These are phyloP conservation scores for Rubroboletus satanas DNA, from an alignment of 768 basidiomycete genomes.

Conservation along the genomic window DNA sequence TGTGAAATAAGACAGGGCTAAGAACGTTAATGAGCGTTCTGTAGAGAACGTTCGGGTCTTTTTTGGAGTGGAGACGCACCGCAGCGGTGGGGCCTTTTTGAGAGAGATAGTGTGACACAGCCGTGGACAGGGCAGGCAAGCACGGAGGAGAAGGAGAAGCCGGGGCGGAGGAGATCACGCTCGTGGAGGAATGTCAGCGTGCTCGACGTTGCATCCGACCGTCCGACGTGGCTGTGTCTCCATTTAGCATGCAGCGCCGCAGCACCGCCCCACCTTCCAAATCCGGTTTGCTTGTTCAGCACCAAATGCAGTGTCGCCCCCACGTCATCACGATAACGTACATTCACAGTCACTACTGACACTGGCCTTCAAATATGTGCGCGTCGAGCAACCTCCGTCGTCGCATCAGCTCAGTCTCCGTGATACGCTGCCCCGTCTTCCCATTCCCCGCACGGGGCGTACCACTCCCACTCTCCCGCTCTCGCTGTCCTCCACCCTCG, in stretches of 20 bases:
- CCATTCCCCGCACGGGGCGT: conserved; percentile 32
- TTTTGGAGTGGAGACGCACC: conserved; percentile 13
- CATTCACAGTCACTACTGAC: not conserved
- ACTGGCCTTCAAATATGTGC: conserved; percentile 49
- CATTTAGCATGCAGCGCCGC: conserved; percentile 34
- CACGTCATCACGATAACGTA: not conserved
- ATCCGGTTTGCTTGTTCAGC: conserved; percentile 16
- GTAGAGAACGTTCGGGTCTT: conserved; percentile 21
- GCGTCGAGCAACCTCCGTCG: conserved; percentile 74
- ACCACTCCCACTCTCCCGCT: conserved; percentile 27
- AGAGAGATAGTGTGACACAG: conserved; percentile 14
- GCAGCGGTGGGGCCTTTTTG: conserved; percentile 15
- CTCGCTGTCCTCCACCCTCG: conserved; percentile 9
- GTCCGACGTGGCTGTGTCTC: conserved; percentile 33
- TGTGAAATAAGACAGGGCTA: conserved; percentile 26
- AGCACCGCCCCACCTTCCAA: conserved; percentile 29
- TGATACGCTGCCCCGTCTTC: conserved; percentile 63
- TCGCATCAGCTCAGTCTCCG: conserved; percentile 75
- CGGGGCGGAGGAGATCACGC: conserved; percentile 11
- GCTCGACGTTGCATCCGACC: conserved; percentile 34
- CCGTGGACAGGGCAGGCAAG: not conserved
- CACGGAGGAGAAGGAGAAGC: conserved; percentile 12
- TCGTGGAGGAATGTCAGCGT: conserved; percentile 3
- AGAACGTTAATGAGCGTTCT: conserved; percentile 29
- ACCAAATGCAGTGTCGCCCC: conserved; percentile 20